Conservation (phyloP, 1,284 basidiomycete genomes). For the Sanguinoderma infundibulare region DNA sequence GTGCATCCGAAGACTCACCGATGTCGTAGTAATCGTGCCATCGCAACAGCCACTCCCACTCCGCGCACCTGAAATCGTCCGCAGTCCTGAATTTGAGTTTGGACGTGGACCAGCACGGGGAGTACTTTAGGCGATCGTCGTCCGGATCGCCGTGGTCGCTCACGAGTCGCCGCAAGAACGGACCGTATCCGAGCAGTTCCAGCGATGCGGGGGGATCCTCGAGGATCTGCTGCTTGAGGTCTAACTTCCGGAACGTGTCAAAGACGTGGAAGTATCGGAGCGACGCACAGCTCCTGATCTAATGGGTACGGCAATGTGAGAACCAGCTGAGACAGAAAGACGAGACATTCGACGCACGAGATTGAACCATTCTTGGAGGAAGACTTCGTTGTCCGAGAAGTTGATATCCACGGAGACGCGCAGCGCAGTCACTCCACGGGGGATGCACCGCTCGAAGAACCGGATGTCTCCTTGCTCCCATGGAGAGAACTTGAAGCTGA, state of each 20-base stretch:
- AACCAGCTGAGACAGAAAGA: too few species aligned
- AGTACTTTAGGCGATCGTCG: not conserved
- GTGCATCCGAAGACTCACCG: not conserved
- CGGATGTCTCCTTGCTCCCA: not conserved
- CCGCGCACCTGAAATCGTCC: slow-evolving; percentile 13
- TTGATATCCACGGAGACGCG: too few species aligned
- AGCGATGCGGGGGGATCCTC: slow-evolving; percentile 9
- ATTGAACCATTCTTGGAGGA: too few species aligned
- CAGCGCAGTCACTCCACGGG: not conserved
- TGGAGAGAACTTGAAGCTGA: not conserved
- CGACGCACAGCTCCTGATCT: not conserved
- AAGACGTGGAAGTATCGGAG: slow-evolving; percentile 10
- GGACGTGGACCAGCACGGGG: not conserved
- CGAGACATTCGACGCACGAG: too few species aligned
- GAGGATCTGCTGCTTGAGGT: not conserved
- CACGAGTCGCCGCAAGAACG: not conserved
- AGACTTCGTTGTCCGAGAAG: too few species aligned
- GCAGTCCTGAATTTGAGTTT: slow-evolving; percentile 4
- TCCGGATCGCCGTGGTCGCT: not conserved
- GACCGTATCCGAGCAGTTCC: slow-evolving; percentile 11
- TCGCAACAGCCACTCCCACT: slow-evolving; percentile 12
- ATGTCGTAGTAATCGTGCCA: not conserved
- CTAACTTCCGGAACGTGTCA: not conserved
- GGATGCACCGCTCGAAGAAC: not conserved
- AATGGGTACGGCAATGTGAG: too few species aligned